Evolutionary conservation across 306 rosid genomes (phyloP).

Genomic region (Prunus fruticosa): DNA sequence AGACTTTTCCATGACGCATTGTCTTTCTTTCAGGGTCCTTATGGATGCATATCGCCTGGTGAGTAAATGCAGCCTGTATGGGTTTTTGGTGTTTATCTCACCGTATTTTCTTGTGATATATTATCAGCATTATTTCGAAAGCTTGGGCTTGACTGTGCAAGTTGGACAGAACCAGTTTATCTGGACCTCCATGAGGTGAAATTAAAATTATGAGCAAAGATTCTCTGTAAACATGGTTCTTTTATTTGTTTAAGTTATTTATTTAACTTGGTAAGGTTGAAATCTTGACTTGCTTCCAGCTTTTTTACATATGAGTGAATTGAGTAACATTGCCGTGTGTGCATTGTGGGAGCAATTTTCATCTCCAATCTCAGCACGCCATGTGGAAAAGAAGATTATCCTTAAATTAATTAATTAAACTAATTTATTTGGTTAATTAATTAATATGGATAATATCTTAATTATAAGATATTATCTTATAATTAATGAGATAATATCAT

Average conservation of each 20-base stretch:
- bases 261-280: background rate
- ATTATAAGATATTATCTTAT: no score
- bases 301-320: background rate
- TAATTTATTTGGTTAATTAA: no score
- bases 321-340: background rate
- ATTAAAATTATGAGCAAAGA: background rate
- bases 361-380: no score
- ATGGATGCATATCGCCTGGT: constrained; percentile 79
- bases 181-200: constrained; percentile 65
- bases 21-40: constrained; percentile 55
- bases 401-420: no score
- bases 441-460: no score
- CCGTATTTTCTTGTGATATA: background rate
- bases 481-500: no score
- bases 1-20: background rate
- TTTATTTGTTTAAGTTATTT: background rate
- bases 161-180: constrained; percentile 84
- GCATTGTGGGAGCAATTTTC: no score
- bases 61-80: background rate
- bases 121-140: constrained; percentile 71
- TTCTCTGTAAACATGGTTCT: background rate
- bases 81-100: background rate
- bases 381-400: no score
- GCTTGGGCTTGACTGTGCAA: constrained; percentile 95
- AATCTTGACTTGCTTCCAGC: background rate